phyloP scores from a whole-genome alignment of 2,329 filamentous ascomycete genomes.

The Epichloe typhina region DNA sequence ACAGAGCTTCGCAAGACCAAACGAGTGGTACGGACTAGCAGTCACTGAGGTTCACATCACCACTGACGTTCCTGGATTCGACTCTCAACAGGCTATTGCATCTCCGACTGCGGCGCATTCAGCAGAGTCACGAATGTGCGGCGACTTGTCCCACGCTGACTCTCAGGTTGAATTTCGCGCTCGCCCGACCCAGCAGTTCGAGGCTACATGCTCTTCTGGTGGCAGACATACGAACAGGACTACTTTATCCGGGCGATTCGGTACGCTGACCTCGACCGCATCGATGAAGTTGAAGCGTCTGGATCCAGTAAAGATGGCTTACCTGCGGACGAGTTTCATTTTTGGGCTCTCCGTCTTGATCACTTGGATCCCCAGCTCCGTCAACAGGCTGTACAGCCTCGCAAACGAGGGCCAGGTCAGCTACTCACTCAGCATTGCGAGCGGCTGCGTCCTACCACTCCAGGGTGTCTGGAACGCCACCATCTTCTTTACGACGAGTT shows the following conservation, averaged over 20 bases:
- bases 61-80: conserved; percentile 12
- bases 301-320: conserved; percentile 46
- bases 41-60: conserved; percentile 37
- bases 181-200: conserved; percentile 11
- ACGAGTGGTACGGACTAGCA: conserved; percentile 31
- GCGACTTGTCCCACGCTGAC: conserved; percentile 11
- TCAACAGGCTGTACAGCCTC: conserved; percentile 60
- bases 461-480: conserved; percentile 72
- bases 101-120: conserved; percentile 9
- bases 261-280: conserved; percentile 15
- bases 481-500: conserved; percentile 60
- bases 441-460: conserved; percentile 58
- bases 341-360: conserved; percentile 43
- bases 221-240: conserved; percentile 8
- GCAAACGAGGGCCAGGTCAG: conserved; percentile 33
- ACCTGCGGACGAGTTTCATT: conserved; percentile 46
- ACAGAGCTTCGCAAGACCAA: conserved; percentile 15
- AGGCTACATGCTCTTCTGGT: conserved; percentile 18
- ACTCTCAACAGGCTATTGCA: conserved; percentile 1
- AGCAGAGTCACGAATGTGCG: background rate
- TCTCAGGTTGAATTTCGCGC: conserved; percentile 5
- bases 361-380: conserved; percentile 52
- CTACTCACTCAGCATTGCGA: conserved; percentile 55
- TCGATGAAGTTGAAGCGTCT: conserved; percentile 20
- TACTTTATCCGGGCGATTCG: conserved; percentile 12